phyloP scores from a whole-genome alignment of 208 protist genomes.

The Leishmania aethiopica region DNA sequence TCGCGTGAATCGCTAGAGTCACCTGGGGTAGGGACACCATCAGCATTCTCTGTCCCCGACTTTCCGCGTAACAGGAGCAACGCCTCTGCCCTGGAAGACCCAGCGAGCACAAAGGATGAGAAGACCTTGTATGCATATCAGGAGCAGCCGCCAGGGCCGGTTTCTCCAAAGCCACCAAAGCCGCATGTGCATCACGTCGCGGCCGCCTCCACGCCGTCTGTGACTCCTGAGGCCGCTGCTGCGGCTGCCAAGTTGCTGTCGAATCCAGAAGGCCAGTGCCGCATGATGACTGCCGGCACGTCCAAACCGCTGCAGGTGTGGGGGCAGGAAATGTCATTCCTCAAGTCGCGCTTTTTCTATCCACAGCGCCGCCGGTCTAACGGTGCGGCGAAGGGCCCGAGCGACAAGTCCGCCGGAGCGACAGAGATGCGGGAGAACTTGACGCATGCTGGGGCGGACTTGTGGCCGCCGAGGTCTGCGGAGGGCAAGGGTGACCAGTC shows the following conservation, averaged over 20 bases:
- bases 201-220: neutral
- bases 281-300: constrained; percentile 21
- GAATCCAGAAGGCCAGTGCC: constrained; percentile 16
- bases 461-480: constrained; percentile 12
- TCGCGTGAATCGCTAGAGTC: neutral
- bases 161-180: neutral
- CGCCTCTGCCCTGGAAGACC: too few relatives aligned
- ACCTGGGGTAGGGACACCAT: neutral
- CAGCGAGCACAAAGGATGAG: neutral
- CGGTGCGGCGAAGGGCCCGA: neutral
- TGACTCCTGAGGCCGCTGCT: constrained; percentile 4
- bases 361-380: neutral
- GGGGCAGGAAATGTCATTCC: constrained; percentile 35
- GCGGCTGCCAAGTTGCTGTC: constrained; percentile 3
- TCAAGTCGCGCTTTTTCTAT: constrained; percentile 29
- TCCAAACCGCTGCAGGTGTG: constrained; percentile 41
- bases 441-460: neutral
- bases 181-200: neutral
- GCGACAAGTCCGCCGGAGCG: constrained; percentile 4
- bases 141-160: neutral
- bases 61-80: neutral
- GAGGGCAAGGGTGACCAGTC: neutral
- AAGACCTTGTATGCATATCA: neutral
- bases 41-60: neutral
- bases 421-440: constrained; percentile 4